phyloP scores from a whole-genome alignment of 495 filamentous ascomycete species.

The Emericellopsis terricola region DNA sequence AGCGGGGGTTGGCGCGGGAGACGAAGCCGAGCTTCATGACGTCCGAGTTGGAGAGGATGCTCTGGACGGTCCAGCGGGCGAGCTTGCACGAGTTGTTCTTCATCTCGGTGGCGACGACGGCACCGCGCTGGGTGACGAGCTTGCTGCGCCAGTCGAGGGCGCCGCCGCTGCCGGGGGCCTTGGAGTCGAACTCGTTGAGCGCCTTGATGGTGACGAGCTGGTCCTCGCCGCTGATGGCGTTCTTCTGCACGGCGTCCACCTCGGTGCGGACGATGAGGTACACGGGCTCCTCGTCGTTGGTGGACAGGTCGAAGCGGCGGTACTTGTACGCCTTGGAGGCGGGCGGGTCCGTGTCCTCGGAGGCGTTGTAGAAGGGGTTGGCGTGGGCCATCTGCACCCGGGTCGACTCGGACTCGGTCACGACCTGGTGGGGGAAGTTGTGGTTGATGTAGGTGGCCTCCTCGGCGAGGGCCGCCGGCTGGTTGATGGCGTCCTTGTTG shows the following conservation, averaged over 20 bases:
- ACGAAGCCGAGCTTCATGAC: constrained; percentile 97
- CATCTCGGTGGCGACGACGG: constrained; percentile 98
- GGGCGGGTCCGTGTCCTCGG: constrained; percentile 79
- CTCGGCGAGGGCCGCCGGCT: constrained; percentile 72
- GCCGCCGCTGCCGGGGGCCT: constrained; percentile 84
- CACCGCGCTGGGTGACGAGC: constrained; percentile 80
- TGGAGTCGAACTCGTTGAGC: constrained; percentile 95
- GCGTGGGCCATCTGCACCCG: constrained; percentile 72
- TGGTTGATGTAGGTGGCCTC: constrained; percentile 99
- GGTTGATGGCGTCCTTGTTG: constrained; percentile 90
- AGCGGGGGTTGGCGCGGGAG: constrained; percentile 79
- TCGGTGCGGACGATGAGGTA: constrained; percentile 91
- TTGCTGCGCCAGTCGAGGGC: constrained; percentile 94
- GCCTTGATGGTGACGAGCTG: constrained; percentile 86
- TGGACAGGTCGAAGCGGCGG: constrained; percentile 83
- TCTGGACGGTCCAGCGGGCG: constrained; percentile 90
- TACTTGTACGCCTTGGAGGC: constrained; percentile 97
- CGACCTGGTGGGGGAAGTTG: constrained; percentile 91
- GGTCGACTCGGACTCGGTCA: constrained; percentile 54
- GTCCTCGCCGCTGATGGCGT: constrained; percentile 70
- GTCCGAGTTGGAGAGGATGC: constrained; percentile 87
- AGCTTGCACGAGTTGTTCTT: constrained; percentile 99
- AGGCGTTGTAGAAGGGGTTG: constrained; percentile 94
- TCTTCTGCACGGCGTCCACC: constrained; percentile 88
- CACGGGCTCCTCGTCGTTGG: constrained; percentile 82